These are phyloP conservation scores for Verticillium albo-atrum DNA, from an alignment of 2,329 filamentous ascomycete species.

Conservation along the genomic window DNA sequence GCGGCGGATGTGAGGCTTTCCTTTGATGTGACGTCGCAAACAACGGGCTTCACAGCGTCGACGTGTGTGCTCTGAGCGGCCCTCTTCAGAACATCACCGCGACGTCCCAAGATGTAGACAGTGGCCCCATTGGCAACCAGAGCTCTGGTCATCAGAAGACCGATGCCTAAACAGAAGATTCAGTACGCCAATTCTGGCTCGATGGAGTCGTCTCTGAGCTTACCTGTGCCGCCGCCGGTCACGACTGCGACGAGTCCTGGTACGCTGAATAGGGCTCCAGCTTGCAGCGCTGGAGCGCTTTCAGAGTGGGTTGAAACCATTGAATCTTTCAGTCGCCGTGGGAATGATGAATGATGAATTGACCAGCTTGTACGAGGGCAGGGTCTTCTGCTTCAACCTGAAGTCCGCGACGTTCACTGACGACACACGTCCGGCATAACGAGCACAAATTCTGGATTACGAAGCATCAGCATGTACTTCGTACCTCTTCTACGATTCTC, in stretches of 20 bases:
- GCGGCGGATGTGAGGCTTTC: constrained; percentile 55
- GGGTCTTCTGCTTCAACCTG: not conserved
- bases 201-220: constrained; percentile 4
- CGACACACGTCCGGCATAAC: not conserved
- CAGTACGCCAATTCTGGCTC: not conserved
- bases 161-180: constrained; percentile 36
- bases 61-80: constrained; percentile 36
- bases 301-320: not conserved
- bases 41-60: constrained; percentile 20
- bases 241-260: constrained; percentile 54
- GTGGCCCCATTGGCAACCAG: constrained; percentile 18
- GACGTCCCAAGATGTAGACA: constrained; percentile 34
- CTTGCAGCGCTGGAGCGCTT: not conserved
- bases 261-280: constrained; percentile 42
- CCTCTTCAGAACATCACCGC: constrained; percentile 30
- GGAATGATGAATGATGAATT: not conserved
- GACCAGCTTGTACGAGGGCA: not conserved
- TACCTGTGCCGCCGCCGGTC: constrained; percentile 56
- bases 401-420: not conserved
- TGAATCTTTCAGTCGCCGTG: not conserved
- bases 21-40: constrained; percentile 38
- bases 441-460: not conserved
- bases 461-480: not conserved
- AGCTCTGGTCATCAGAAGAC: constrained; percentile 48
- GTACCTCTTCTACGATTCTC: not conserved